A percentile compares a stretch with the other conserved stretches of the same genome.
phyloP scores from a whole-genome alignment of 306 rosid species.

The Malus sieversii region DNA sequence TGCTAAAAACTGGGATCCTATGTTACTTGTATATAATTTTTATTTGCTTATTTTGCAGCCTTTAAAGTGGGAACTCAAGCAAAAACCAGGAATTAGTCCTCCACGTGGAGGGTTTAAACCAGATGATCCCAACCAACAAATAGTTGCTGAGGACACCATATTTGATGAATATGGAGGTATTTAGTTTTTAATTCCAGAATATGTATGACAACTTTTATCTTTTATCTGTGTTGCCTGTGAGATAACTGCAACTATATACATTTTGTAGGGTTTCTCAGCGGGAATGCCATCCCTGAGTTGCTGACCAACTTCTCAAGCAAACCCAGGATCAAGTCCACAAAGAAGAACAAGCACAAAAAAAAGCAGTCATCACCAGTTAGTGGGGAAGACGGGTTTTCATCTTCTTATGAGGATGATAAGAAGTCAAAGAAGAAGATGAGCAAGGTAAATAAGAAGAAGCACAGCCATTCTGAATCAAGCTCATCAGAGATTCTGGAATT shows the following conservation, averaged over 20 bases:
- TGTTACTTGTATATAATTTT: background rate
- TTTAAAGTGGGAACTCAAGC: conserved; percentile 97
- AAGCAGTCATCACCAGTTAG: conserved; percentile 7
- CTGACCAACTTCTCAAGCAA: conserved; percentile 59
- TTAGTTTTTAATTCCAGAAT: conserved; percentile 7
- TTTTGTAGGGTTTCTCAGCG: conserved; percentile 68
- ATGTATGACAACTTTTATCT: background rate
- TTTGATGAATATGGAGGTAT: conserved; percentile 97
- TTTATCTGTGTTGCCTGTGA: background rate
- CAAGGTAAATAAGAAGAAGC: conserved; percentile 46
- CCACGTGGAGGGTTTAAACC: conserved; percentile 93
- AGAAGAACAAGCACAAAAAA: conserved; percentile 48
- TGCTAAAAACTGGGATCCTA: background rate
- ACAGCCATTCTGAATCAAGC: conserved; percentile 29
- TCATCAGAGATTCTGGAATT: conserved; percentile 43
- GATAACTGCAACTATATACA: conserved; percentile 5
- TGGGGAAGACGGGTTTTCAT: conserved; percentile 32
- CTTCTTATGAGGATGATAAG: conserved; percentile 37
- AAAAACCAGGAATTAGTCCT: conserved; percentile 98
- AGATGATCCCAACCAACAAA: conserved; percentile 97
- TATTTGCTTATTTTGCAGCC: conserved; percentile 49
- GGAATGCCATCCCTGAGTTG: conserved; percentile 57
- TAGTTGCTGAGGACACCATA: conserved; percentile 79
- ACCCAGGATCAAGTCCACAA: conserved; percentile 51
- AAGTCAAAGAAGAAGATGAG: conserved; percentile 26